Evolutionary conservation across 73 alveolate genomes (phyloP), one percentile per base, ranked within the genome.

Genomic region (Symbiodinium natans): DNA sequence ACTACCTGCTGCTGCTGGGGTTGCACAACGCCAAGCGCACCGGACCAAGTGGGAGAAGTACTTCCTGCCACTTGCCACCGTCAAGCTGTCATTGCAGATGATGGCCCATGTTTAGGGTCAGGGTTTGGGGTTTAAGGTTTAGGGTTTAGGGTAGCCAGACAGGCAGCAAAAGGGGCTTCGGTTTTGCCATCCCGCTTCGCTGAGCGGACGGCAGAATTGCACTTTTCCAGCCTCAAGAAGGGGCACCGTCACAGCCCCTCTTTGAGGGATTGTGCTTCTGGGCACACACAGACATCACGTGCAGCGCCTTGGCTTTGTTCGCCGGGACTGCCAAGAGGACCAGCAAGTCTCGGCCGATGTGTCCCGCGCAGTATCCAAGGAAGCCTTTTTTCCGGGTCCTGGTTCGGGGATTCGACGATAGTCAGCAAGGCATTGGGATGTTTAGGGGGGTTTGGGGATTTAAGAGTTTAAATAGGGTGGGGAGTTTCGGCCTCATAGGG

Each of bases 61-160:
- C 74, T 56, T 56, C 15, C 74, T 19, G 5, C 74, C 74, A 56
- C 74, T 13, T 56, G 74, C 74, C 74, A 56, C 74, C 74, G 31
- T 56, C 74, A 56, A 56, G 74, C 74, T 56, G 15, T 56, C 33
- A 13, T 56, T 56, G 74, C 74, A 56, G 74, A 56, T 56, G 74
- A 56, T 56, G 74, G 74, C 74, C 74, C 74, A 56, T 56, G 74
- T 56, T n/a, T n/a, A n/a, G n/a, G n/a, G n/a, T n/a, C n/a, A n/a
- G n/a, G n/a, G n/a, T n/a, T n/a, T n/a, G n/a, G n/a, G n/a, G n/a
- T n/a, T n/a, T n/a, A n/a, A n/a, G n/a, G n/a, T n/a, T n/a, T n/a
- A n/a, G n/a, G n/a, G 74, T 13, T 56, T 56, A 8, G 5, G 74
- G 31, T 56, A 56, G 74, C 74, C 74, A 56, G 74, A n/a, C 15